Evolutionary conservation across 2,329 filamentous ascomycete genomes (phyloP).

Genomic region (Periconia sp.): DNA sequence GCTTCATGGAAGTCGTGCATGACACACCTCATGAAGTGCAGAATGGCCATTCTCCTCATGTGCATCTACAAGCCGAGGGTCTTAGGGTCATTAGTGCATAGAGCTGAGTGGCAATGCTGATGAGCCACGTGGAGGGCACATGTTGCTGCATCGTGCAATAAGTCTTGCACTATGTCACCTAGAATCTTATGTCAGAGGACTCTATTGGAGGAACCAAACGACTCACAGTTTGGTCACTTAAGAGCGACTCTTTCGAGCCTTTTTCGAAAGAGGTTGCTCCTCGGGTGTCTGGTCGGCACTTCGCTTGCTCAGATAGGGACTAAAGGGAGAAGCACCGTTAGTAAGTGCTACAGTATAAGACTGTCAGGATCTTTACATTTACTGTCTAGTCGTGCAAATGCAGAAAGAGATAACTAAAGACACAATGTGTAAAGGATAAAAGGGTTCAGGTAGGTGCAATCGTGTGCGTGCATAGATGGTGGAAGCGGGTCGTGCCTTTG

Average conservation of each 20-base stretch:
- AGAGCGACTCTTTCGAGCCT: background rate
- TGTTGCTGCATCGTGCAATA: too few species aligned
- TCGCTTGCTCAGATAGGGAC: background rate
- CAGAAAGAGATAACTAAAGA: constrained; percentile 5
- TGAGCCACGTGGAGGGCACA: too few species aligned
- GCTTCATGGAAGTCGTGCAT: too few species aligned
- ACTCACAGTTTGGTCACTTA: background rate
- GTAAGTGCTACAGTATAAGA: background rate
- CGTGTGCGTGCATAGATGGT: background rate
- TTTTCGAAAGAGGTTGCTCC: background rate
- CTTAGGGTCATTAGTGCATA: too few species aligned
- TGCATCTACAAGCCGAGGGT: too few species aligned
- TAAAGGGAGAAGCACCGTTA: constrained; percentile 1
- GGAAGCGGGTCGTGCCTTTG: background rate
- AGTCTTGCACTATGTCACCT: too few species aligned
- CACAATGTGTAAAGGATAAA: constrained; percentile 1
- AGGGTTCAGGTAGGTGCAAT: background rate
- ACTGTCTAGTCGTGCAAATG: constrained; percentile 7
- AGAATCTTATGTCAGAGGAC: too few species aligned
- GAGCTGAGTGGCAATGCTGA: too few species aligned
- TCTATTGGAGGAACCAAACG: too few species aligned
- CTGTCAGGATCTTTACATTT: constrained; percentile 13
- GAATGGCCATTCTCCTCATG: too few species aligned
- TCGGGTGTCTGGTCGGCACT: background rate
- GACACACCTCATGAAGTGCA: too few species aligned